phyloP scores from a whole-genome alignment of 495 filamentous ascomycete genomes.

The Penicillium nucicola region DNA sequence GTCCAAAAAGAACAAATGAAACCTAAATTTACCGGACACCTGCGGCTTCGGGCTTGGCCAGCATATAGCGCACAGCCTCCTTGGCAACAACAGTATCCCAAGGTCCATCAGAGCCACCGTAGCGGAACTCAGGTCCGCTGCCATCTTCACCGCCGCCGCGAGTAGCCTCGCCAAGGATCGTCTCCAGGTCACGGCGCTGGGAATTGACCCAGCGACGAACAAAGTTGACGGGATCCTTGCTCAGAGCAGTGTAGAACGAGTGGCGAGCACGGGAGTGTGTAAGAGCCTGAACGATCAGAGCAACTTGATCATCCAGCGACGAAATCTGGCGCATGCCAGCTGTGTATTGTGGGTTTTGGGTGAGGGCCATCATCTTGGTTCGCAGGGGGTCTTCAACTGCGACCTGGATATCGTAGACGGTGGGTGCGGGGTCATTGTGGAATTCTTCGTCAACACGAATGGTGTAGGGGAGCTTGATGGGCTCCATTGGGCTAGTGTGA shows the following conservation, averaged over 20 bases:
- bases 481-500: conserved; percentile 76
- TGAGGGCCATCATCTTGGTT: conserved; percentile 60
- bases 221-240: conserved; percentile 78
- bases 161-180: conserved; percentile 77
- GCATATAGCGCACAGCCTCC: conserved; percentile 49
- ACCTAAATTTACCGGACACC: conserved; percentile 21
- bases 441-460: conserved; percentile 90
- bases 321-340: conserved; percentile 67
- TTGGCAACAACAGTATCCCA: conserved; percentile 50
- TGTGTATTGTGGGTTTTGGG: conserved; percentile 45
- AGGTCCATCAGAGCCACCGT: conserved; percentile 51
- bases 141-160: conserved; percentile 64
- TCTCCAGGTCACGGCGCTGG: conserved; percentile 87
- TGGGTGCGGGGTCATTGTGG: conserved; percentile 59
- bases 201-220: conserved; percentile 79
- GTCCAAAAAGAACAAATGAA: neutral
- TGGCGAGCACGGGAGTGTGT: conserved; percentile 79
- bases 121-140: conserved; percentile 55
- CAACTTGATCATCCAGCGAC: conserved; percentile 76
- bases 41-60: conserved; percentile 42
- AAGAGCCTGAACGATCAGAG: conserved; percentile 73
- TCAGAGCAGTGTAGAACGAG: conserved; percentile 71
- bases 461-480: conserved; percentile 83
- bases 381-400: conserved; percentile 80
- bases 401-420: conserved; percentile 86